Conservation (phyloP, 345 rosid genomes). For the Citrus unshiu region DNA sequence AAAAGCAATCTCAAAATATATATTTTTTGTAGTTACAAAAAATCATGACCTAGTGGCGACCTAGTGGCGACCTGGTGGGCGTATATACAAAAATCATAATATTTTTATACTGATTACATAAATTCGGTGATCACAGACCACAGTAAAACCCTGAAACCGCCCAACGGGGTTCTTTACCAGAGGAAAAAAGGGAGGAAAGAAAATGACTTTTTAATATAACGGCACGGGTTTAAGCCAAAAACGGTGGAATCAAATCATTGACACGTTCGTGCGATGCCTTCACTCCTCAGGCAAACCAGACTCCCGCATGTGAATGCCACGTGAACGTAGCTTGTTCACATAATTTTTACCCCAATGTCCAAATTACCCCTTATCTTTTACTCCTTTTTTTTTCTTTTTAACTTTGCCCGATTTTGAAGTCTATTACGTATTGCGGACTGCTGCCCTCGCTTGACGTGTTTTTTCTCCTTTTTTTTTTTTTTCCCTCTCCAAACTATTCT, state of each 20-base stretch:
- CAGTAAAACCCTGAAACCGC: not conserved
- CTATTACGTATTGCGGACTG: too few relatives aligned
- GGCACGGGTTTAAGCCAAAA: not conserved
- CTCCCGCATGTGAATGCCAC: not conserved
- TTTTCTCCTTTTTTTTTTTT: too few relatives aligned
- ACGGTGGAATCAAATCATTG: not conserved
- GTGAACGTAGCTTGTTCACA: not conserved
- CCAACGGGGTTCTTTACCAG: not conserved
- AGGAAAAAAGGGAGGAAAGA: not conserved
- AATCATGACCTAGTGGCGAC: too few relatives aligned
- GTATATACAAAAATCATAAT: too few relatives aligned
- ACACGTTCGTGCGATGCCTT: not conserved
- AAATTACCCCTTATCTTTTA: slow-evolving; percentile 1
- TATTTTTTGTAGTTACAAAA: too few relatives aligned
- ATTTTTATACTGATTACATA: not conserved
- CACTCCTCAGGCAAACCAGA: not conserved
- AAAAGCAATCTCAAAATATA: too few relatives aligned
- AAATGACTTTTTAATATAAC: not conserved
- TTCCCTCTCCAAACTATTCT: too few relatives aligned
- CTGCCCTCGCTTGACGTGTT: too few relatives aligned
- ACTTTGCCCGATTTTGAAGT: too few relatives aligned
- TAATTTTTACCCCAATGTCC: not conserved
- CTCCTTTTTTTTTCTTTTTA: too few relatives aligned
- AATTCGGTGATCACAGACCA: not conserved
- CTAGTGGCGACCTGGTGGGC: too few relatives aligned